These are phyloP conservation scores for Lumnitzera littorea DNA, from an alignment of 345 rosid species.

Conservation along the genomic window DNA sequence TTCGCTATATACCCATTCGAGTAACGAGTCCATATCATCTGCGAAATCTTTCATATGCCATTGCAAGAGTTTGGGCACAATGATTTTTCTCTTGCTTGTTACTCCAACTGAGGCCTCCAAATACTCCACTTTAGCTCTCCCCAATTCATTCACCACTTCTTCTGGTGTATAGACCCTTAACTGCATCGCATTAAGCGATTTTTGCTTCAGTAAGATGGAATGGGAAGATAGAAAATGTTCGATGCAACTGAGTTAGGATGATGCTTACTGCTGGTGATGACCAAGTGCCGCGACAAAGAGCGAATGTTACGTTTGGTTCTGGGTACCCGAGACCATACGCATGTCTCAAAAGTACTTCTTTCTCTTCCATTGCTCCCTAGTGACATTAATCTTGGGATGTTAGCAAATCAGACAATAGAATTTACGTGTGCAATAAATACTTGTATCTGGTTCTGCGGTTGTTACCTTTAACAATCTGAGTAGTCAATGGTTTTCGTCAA, in stretches of 20 bases:
- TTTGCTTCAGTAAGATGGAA: neutral
- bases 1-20: conserved; percentile 90
- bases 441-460: no score
- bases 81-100: conserved; percentile 71
- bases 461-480: no score
- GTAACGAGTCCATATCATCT: conserved; percentile 65
- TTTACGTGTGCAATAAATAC: neutral
- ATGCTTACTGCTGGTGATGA: conserved; percentile 88
- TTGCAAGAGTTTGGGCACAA: conserved; percentile 73
- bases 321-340: conserved; percentile 86
- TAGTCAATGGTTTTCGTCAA: no score
- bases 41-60: conserved; percentile 93
- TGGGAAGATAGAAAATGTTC: neutral
- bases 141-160: conserved; percentile 61
- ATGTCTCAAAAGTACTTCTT: conserved; percentile 65
- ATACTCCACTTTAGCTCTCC: conserved; percentile 69
- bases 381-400: neutral
- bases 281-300: conserved; percentile 89
- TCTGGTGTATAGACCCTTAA: conserved; percentile 69
- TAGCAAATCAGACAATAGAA: neutral
- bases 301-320: conserved; percentile 82
- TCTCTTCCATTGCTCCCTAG: conserved; percentile 62
- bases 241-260: neutral
- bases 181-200: conserved; percentile 26
- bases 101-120: conserved; percentile 75